Base-by-base conservation (phyloP, 2,329 filamentous ascomycete species). In the Penicillium sp. region DNA sequence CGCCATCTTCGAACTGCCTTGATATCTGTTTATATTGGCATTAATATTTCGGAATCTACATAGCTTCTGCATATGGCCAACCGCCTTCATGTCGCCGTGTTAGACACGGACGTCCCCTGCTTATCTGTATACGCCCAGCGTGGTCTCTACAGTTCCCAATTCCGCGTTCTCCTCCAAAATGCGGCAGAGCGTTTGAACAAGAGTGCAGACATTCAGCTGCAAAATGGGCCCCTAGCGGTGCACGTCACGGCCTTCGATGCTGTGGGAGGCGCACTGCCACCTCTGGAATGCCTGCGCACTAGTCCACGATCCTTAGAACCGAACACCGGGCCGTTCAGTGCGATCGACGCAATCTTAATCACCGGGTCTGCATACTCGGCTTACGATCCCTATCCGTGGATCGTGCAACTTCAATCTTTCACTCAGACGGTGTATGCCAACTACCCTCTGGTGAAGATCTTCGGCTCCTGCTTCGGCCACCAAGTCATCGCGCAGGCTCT, bases 81-180 rank as follows among this genome's bases (percentile, higher is more conserved):
- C 39, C 55, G 29, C 14, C 56, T 72, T 55, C 58, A 70, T 56
- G 53, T 69, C 50, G 57, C 69, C 47, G 47, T 66, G 18, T 50
- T 70, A 40, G 62, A 74, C 59, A 46, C 64, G 50, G 59, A 73
- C 52, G 46, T 66, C 16, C 67, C 67, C 16, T 63, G 64, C 11
- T 59, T 57, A 9, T 42, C 55, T 22, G 59, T 69, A 44, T 68
- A 67, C 47, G 47, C 48, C 14, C 42, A 57, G 13, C 64, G 61
- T 5, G 67, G 67, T 39, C 54, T 68, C 32, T 69, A 66, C 51
- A 68, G 65, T 40, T 62, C 67, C 3, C 65, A 65, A 29, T 69
- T 69, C 49, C 58, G 61, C 2, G 40, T 40, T 3, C 57, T 69
- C 1, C 62, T 69, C 2, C 56, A 62, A 47, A 42, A 56, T 27